These are phyloP conservation scores for Oryza glumipatula DNA, from an alignment of 176 grass and related monocot species.

Conservation along the genomic window DNA sequence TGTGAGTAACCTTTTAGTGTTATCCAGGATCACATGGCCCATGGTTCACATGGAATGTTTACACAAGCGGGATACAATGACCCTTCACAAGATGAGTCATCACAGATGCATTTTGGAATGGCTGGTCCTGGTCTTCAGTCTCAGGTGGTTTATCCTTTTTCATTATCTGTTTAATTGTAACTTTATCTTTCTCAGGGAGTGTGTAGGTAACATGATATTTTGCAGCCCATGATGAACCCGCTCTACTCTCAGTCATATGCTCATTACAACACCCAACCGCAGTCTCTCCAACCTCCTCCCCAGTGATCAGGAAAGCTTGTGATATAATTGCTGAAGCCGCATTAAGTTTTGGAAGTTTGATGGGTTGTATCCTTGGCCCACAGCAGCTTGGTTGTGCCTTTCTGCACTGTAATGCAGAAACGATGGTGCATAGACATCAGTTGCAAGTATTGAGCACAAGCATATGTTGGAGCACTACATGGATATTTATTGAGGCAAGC, in stretches of 20 bases:
- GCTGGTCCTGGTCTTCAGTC: constrained; percentile 74
- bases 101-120: constrained; percentile 87
- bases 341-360: constrained; percentile 55
- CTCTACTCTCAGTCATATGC: constrained; percentile 87
- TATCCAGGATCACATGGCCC: constrained; percentile 83
- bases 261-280: constrained; percentile 93
- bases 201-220: constrained; percentile 23
- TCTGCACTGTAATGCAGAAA: constrained; percentile 43
- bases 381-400: constrained; percentile 65
- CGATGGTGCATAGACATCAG: constrained; percentile 37
- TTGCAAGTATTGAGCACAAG: constrained; percentile 42
- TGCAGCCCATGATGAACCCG: constrained; percentile 87
- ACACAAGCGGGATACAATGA: constrained; percentile 92
- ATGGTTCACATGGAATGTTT: constrained; percentile 94
- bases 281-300: constrained; percentile 76
- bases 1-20: constrained; percentile 36
- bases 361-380: constrained; percentile 65
- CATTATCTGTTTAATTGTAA: constrained; percentile 5
- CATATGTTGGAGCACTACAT: constrained; percentile 45
- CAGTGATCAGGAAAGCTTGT: constrained; percentile 62
- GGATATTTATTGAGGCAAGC: constrained; percentile 34
- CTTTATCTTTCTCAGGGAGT: background rate
- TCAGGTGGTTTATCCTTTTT: constrained; percentile 59
- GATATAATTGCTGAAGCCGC: constrained; percentile 63
- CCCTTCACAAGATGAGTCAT: constrained; percentile 86